Base-by-base conservation (phyloP, 495 filamentous ascomycete genomes). In the Penicillium tannophilum region DNA sequence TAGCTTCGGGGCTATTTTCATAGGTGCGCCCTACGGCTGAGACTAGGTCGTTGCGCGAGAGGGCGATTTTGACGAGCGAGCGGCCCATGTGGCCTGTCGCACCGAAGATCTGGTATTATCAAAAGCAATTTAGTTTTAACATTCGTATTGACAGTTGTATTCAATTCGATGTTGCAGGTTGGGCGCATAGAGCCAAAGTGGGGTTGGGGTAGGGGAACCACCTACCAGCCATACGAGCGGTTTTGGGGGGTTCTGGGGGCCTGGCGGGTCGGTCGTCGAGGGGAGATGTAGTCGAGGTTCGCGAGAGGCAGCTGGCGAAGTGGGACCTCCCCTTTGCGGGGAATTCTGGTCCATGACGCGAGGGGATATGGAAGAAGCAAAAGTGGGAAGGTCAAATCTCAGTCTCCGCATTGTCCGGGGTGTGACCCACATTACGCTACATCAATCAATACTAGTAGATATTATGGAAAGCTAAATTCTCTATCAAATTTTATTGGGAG, bases 61-160 rank as follows among this genome's bases (percentile, higher is more conserved):
- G 80, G 19, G 87, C 89, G 33, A 83, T 86, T 60, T 91, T 91
- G 46, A 91, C 90, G 23, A 98, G 84, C 11, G 89, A 93, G 51
- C 92, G 90, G 61, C 94, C 94, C 79, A 98, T 95, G 66, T 98
- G 94, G 52, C 94, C 94, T 5, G 92, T 97, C 43, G 91, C 92
- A 44, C 94, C 94, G 72, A 97, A 98, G 61, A 98, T 81, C 88
- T 92, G 50, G 16, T 33, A 39, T 14, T 43, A 19, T n/a, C 20
- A 9, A n/a, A 39, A n/a, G 9, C 12, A 41, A 0, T 33, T 63
- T 58, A 59, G 54, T 42, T 41, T 44, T 36, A 19, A 31, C 2
- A 28, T 52, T 56, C 23, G 31, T n/a, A 17, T 41, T 41, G 16
- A 6, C 16, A n/a, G 0, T 6, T 41, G 39, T 9, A 41, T 39